Evolutionary conservation across 495 filamentous ascomycete genomes (phyloP), one percentile per base, ranked within the genome.

Genomic region (Aspergillus saccharolyticus): DNA sequence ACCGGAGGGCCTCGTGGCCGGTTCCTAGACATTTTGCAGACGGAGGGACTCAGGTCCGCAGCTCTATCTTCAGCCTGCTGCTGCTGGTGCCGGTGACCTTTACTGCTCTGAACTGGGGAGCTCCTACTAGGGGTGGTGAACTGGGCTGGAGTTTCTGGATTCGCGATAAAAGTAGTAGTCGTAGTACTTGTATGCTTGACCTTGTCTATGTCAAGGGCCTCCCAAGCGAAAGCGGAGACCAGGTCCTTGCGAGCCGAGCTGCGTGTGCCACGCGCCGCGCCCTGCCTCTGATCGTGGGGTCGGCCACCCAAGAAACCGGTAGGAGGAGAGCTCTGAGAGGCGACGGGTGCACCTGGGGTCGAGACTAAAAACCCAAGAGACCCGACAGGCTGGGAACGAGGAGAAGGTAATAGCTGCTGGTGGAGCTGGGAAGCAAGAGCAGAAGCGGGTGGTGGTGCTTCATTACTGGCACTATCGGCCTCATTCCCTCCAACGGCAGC

Each of bases 1-100:
- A 66, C 52, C 4, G 70, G 70, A 48, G 70, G 70, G 14, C 67
- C 70, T 46, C 76, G 66, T 44, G 76, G 76, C 50, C 76, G 72
- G 60, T 76, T 77, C 51, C 76, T 73, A 20, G 76, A 78, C 76
- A 78, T 78, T 2, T 49, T 64, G 42, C 47, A 28, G 44, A 52
- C 7, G 10, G 42, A 28, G 7, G 44, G 15, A 44, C 33, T 50
- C 20, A 52, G 44, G 22, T 45, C 22, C 49, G 54, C 24, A 52
- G 56, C 52, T n/a, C 44, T 28, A 53, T 54, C 30, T 52, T 47
- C 49, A 14, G 22, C 42, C 54, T 52, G 44, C 33, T 53, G 55
- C 39, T 21, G n/a, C n/a, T n/a, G n/a, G n/a, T n/a, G n/a, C n/a
- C n/a, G n/a, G n/a, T n/a, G 21, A 43, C 30, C 22, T 20, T 52